Evolutionary conservation across 1,284 basidiomycete species (phyloP).

Genomic region (Cutaneotrichosporon sp.): DNA sequence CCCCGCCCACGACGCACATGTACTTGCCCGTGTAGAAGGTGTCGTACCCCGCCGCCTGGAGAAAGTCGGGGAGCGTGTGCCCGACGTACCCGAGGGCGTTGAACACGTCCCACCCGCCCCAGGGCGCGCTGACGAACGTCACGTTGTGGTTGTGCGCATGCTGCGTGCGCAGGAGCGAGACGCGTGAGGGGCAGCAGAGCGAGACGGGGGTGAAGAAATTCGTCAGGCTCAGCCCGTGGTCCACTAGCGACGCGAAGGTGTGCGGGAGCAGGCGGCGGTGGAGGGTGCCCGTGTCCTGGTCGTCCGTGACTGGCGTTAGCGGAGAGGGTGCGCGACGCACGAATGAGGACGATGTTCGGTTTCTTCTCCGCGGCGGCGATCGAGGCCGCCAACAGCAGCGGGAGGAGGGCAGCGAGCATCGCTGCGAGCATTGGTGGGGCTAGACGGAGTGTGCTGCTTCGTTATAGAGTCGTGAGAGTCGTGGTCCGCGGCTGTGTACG

Average conservation of each 20-base stretch:
- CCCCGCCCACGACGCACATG: slow-evolving; percentile 24
- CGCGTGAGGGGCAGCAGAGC: slow-evolving; percentile 40
- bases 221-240: slow-evolving; percentile 28
- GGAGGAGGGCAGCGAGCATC: too few species aligned
- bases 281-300: slow-evolving; percentile 31
- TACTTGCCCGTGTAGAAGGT: slow-evolving; percentile 45
- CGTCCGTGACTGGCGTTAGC: slow-evolving; percentile 31
- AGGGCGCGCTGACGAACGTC: slow-evolving; percentile 34
- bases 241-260: slow-evolving; percentile 28
- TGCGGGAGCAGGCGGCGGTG: slow-evolving; percentile 24
- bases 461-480: too few species aligned
- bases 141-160: slow-evolving; percentile 44
- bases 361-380: slow-evolving; percentile 4
- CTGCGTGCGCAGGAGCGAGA: slow-evolving; percentile 35
- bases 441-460: too few species aligned
- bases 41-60: slow-evolving; percentile 38
- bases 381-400: too few species aligned
- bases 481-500: too few species aligned
- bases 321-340: slow-evolving; percentile 14
- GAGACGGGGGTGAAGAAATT: slow-evolving; percentile 37
- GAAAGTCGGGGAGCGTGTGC: slow-evolving; percentile 37
- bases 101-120: slow-evolving; percentile 41
- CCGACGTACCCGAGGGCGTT: slow-evolving; percentile 37
- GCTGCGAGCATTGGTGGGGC: too few species aligned
- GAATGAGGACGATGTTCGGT: slow-evolving; percentile 35